Base-by-base conservation (phyloP, 192 early-diverging fungal genomes). In the Dissophora globulifera region DNA sequence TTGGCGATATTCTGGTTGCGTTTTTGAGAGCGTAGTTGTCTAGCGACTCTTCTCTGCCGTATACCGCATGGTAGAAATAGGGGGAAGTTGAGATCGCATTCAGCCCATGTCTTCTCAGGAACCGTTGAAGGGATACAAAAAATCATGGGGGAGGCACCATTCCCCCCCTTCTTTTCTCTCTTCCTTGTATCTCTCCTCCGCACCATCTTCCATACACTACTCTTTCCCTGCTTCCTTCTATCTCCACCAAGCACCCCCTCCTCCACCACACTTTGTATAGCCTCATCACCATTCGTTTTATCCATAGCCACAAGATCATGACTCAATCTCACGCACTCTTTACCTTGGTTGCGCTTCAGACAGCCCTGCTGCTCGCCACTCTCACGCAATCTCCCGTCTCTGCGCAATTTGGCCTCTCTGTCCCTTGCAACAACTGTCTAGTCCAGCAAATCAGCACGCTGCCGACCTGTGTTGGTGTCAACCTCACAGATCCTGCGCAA, bases 341-440 rank as follows among this genome's bases (percentile, higher is more conserved):
- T 6, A 19, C 32, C n/a, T 4, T 64, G 20, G 38, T 40, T 27
- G 2, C 46, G 4, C 35, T 38, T 6, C 48, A 57, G 26, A 19
- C 33, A 22, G 3, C 33, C 22, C 47, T 72, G 22, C 12, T 64
- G 60, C 31, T 72, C 19, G 8, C 33, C 15, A 25, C 32, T 17
- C 22, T 58, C n/a, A 49, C 69, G 1, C 49, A 20, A 4, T 30
- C 29, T 25, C 30, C 30, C 45, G 70, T 66, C 30, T 58, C 62
- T 3, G 70, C 62, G 13, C 67, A 69, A 41, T 69, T 61, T 31
- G 70, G 62, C 47, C 38, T 75, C 56, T 66, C 70, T 0, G 42
- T 53, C 33, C 38, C 62, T 29, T 75, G 70, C 56, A 58, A 75
- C 50, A 41, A 65, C 56, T 75, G 70, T 31, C 48, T 75, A 1